Evolutionary conservation across 2,329 filamentous ascomycete species (phyloP), one percentile per base, ranked within the genome.

Genomic region (Pyrenophora teres): DNA sequence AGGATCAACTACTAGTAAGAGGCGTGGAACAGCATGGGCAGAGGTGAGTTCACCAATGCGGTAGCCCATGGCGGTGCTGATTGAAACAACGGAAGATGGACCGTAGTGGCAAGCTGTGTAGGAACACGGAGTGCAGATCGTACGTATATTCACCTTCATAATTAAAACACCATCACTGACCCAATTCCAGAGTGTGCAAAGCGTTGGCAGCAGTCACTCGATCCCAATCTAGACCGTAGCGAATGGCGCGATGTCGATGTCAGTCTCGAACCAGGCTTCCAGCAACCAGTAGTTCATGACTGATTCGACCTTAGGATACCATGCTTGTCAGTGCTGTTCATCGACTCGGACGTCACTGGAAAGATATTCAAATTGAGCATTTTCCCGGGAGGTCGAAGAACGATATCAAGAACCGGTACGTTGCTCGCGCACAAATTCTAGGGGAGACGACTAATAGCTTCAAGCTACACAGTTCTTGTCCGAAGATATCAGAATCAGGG

Each of bases 141-240:
- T 75, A 53, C 65, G 73, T 67, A 40, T 39, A 12, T 8, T 19
- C 12, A 6, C 52, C 54, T 40, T 25, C 31, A 10, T 10, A 3
- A 6, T 12, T 21, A 12, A 19, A 7, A 8, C 32, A 13, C 13
- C 25, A 8, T 37, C 35, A 12, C 30, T 51, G 23, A 47, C 35
- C 12, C 16, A 9, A 9, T 6, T 55, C n/a, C 31, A 78, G 76
- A 79, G 63, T 78, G 77, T 54, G 74, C 77, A n/a, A 78, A 79
- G 55, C 66, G 77, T 37, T 79, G 77, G 77, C 74, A 77, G 38
- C 75, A 76, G 23, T 75, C 71, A 7, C 70, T 78, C 2, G 74
- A 77, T 52, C 77, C 77, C 3, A 66, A 70, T 16, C 61, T 79
- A 42, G 67, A 76, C 50, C 72, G 69, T 30, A 74, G 69, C 40